A percentile compares a stretch with the other conserved stretches of the same genome.
phyloP scores from a whole-genome alignment of 805 yeast species.

The Kodamaea laetipori region DNA sequence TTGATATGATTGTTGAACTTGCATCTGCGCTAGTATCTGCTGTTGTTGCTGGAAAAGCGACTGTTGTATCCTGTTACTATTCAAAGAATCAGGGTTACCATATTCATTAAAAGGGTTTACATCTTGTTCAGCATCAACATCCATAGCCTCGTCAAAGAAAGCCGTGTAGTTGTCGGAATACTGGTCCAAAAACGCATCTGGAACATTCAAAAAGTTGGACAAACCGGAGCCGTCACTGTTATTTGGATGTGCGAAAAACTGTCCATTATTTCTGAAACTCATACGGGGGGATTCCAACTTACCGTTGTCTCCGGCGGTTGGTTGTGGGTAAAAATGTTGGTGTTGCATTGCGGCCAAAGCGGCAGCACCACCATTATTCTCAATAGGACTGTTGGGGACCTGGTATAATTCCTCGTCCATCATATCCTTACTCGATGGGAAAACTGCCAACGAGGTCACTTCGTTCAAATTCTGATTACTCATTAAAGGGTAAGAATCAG shows the following conservation, averaged over 20 bases:
- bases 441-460: conserved; percentile 2
- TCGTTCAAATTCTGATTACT: conserved; percentile 5
- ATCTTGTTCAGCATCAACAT: conserved; percentile 13
- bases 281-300: conserved; percentile 7
- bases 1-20: neutral
- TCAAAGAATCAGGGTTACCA: conserved; percentile 39
- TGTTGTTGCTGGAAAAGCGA: conserved; percentile 15
- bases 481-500: neutral
- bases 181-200: conserved; percentile 33
- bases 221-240: conserved; percentile 23
- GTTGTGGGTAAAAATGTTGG: conserved; percentile 10
- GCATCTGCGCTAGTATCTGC: conserved; percentile 6
- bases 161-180: conserved; percentile 14
- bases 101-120: conserved; percentile 40
- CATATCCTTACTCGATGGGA: conserved; percentile 35
- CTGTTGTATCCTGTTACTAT: conserved; percentile 13
- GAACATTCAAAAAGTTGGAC: conserved; percentile 33
- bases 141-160: conserved; percentile 15
- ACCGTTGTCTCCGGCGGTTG: neutral
- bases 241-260: conserved; percentile 18
- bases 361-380: conserved; percentile 12
- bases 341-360: conserved; percentile 15
- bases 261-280: conserved; percentile 10
- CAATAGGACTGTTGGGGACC: conserved; percentile 29
- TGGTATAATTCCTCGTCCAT: conserved; percentile 63